Percentiles rank a stretch among this genome's conserved stretches.
Conservation (phyloP, 257 asterid species). For the Rhazya stricta region DNA sequence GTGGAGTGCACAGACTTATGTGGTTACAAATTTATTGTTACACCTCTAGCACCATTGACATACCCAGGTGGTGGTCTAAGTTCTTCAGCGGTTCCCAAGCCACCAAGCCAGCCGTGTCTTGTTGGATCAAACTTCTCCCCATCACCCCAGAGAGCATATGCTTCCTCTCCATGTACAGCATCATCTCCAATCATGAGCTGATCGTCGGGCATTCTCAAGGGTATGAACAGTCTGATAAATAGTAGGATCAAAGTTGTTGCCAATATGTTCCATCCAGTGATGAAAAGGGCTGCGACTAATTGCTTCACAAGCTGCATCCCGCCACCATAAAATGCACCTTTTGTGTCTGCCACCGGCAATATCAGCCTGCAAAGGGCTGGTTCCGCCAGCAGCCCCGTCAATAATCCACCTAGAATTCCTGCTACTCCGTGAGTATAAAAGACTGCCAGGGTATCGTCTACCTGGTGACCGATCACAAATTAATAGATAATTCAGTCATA, state of each 20-base stretch:
- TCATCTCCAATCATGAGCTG: slow-evolving; percentile 86
- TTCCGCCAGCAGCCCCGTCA: slow-evolving; percentile 74
- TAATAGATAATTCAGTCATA: not conserved
- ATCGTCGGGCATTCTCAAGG: slow-evolving; percentile 79
- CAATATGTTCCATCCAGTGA: slow-evolving; percentile 64
- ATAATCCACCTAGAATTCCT: slow-evolving; percentile 70
- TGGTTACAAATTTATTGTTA: slow-evolving; percentile 49
- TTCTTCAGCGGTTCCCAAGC: slow-evolving; percentile 34
- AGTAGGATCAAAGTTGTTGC: slow-evolving; percentile 61
- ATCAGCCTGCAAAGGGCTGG: slow-evolving; percentile 63
- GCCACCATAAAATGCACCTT: slow-evolving; percentile 71
- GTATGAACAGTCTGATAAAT: slow-evolving; percentile 46
- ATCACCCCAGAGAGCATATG: slow-evolving; percentile 94
- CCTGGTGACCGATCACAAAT: slow-evolving; percentile 33
- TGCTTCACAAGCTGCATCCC: slow-evolving; percentile 60
- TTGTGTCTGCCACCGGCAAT: slow-evolving; percentile 60
- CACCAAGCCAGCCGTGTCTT: slow-evolving; percentile 52
- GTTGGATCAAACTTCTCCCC: slow-evolving; percentile 70
- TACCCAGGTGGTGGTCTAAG: slow-evolving; percentile 24
- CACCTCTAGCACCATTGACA: slow-evolving; percentile 61
- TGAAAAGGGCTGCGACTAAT: slow-evolving; percentile 64
- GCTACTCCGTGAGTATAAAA: slow-evolving; percentile 90
- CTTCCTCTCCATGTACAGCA: slow-evolving; percentile 92
- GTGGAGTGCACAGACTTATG: not conserved
- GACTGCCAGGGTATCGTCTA: slow-evolving; percentile 82